Percentiles rank a stretch among this genome's conserved stretches.
Evolutionary conservation across 345 rosid species (phyloP).

Genomic region (Acer negundo): DNA sequence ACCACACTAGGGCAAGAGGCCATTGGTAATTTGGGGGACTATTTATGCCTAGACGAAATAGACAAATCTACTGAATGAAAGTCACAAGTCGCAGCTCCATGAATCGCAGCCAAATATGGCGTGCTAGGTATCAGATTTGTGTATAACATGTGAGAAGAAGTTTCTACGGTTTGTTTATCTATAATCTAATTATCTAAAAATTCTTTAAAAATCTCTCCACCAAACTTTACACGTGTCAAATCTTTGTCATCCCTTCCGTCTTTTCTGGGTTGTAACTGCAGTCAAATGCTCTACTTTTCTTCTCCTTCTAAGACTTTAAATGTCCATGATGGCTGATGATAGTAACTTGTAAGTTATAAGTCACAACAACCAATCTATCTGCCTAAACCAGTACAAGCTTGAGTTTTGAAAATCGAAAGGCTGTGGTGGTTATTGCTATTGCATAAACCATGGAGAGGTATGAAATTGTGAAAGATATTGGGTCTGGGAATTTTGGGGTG

Average conservation of each 20-base stretch:
- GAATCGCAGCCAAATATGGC: no score
- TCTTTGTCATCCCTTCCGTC: not conserved
- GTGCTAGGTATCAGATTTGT: no score
- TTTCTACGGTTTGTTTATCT: no score
- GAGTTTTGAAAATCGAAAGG: not conserved
- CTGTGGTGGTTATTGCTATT: no score
- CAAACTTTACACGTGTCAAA: slow-evolving; percentile 22
- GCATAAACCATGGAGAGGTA: slow-evolving; percentile 52
- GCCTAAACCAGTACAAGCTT: slow-evolving; percentile 4
- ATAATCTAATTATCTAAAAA: not conserved
- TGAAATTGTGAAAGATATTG: slow-evolving; percentile 66
- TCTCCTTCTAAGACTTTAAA: slow-evolving; percentile 5
- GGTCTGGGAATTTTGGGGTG: slow-evolving; percentile 71
- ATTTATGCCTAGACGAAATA: no score
- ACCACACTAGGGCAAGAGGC: no score
- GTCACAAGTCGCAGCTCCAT: no score
- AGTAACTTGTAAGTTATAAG: slow-evolving; percentile 24
- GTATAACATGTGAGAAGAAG: no score
- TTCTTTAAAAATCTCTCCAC: not conserved
- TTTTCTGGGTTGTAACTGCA: not conserved
- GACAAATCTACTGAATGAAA: no score
- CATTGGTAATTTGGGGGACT: no score
- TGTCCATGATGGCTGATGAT: slow-evolving; percentile 4
- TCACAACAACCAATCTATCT: slow-evolving; percentile 3
- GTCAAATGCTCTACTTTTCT: slow-evolving; percentile 16